Evolutionary conservation across 2,329 filamentous ascomycete species (phyloP), one percentile per base, ranked within the genome.

Genomic region (Xenosphaeropsis pyriputrescens): DNA sequence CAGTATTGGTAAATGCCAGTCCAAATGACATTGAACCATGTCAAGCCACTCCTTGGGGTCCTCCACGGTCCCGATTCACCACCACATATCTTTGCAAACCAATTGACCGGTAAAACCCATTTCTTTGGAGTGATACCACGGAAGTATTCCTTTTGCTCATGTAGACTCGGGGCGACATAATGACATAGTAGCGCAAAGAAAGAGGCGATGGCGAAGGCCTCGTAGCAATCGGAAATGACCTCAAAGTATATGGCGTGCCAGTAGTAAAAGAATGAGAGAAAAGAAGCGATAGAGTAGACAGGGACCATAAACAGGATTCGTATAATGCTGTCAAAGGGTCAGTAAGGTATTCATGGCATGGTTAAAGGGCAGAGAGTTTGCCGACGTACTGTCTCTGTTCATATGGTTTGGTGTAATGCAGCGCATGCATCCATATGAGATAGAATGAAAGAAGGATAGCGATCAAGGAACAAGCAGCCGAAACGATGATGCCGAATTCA

Each of bases 21-120:
- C 81, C 81, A 91, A 47, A 88, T 68, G 42, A 88, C 75, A 55
- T 93, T 93, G 61, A 93, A 93, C 84, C 84, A 91, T 1, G 85
- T 93, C 55, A 93, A 61, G 1, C 85, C 85, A 57, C 80, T 91
- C 46, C 70, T 66, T 1, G 85, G 85, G n/a, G 70, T 79, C 47
- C 83, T 70, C 67, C 83, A 79, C 18, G 69, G 66, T 0, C 84
- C 82, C 38, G 71, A 63, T 42, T 81, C 57, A 26, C 80, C 79
- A 29, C 82, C 78, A 39, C 75, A 81, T 53, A 76, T 82, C 50
- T 70, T 76, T 46, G 76, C 72, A 42, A 83, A 64, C 70, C 79
- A 83, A 45, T 61, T 75, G 15, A 89, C 47, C 0, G 84, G 82
- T 70, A 68, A 74, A 11, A 89, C 70, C 85, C 85, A 93, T 35